These are phyloP conservation scores for Heimioporus sp. DNA, from an alignment of 768 basidiomycete genomes.

Conservation along the genomic window DNA sequence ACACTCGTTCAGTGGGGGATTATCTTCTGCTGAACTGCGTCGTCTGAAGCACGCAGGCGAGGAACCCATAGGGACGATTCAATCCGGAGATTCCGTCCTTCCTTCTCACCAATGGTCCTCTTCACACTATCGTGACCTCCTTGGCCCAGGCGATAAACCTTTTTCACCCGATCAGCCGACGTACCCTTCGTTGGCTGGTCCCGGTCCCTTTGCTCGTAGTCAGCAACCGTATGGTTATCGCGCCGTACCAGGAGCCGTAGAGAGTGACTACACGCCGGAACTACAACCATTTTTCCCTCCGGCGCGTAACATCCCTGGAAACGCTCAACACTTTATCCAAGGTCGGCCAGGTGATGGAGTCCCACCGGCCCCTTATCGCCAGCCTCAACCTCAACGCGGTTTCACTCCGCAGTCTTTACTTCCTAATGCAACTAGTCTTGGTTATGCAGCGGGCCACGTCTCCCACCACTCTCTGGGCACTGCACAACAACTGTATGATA, in stretches of 20 bases:
- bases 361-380: conserved; percentile 55
- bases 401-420: conserved; percentile 56
- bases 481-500: conserved; percentile 77
- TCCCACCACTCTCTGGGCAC: conserved; percentile 70
- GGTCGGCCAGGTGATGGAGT: conserved; percentile 51
- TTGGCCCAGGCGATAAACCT: conserved; percentile 40
- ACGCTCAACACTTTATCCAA: conserved; percentile 47
- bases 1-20: conserved; percentile 77
- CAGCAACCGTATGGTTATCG: conserved; percentile 54
- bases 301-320: conserved; percentile 38
- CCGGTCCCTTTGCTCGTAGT: conserved; percentile 45
- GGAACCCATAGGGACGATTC: conserved; percentile 28
- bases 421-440: conserved; percentile 52
- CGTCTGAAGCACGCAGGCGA: conserved; percentile 72
- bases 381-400: conserved; percentile 53
- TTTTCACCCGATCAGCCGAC: conserved; percentile 42
- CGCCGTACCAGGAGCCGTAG: conserved; percentile 33
- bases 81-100: conserved; percentile 36
- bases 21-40: conserved; percentile 70
- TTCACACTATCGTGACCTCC: conserved; percentile 46
- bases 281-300: conserved; percentile 55
- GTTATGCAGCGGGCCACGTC: conserved; percentile 54
- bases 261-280: conserved; percentile 56
- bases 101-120: conserved; percentile 51
- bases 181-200: conserved; percentile 69